Base-by-base conservation (phyloP, 179 eudicot species). In the Vitellaria paradoxa region DNA sequence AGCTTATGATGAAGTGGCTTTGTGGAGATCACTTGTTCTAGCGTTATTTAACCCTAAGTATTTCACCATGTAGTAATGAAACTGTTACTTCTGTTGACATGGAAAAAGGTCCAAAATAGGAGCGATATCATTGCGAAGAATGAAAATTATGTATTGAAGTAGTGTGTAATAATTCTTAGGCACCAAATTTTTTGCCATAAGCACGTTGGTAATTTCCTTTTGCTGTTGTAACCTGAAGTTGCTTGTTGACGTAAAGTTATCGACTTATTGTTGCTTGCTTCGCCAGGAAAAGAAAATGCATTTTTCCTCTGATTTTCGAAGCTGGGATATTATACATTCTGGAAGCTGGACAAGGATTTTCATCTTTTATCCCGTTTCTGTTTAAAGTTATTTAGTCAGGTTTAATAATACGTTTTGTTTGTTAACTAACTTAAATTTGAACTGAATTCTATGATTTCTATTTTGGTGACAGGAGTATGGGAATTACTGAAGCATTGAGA, bases 401-500 rank as follows among this genome's bases (percentile, higher is more conserved):
- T 60, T 46, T 37, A 42, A 7, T 65, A 8, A 12, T 74, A 9
- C 14, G 23, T 23, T 47, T 46, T 59, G 14, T 62, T 20, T 61
- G 56, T 7, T 46, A 49, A 10, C 50, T 42, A 1, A 42, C 45
- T 42, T 42, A 42, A n/a, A 45, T 24, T 52, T 23, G 65, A 72
- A 30, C 76, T 24, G 30, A 59, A 57, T n/a, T 47, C 24, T 40
- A 53, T 65, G 13, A 45, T 40, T 72, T 17, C 12, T 4, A 15
- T 50, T 74, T 46, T 47, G 60, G 55, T 57, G 56, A 37, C 91
- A 93, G 98, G 87, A 88, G 90, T 79, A 86, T 92, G 89, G 98
- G 91, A 75, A 89, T 93, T 62, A 92, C 93, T 15, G 98, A 93
- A 83, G 95, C 98, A 63, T 81, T 93, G 68, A 88, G 90, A 86